Conservation (phyloP, 805 yeast genomes). For the Ogataea paraovalis region DNA sequence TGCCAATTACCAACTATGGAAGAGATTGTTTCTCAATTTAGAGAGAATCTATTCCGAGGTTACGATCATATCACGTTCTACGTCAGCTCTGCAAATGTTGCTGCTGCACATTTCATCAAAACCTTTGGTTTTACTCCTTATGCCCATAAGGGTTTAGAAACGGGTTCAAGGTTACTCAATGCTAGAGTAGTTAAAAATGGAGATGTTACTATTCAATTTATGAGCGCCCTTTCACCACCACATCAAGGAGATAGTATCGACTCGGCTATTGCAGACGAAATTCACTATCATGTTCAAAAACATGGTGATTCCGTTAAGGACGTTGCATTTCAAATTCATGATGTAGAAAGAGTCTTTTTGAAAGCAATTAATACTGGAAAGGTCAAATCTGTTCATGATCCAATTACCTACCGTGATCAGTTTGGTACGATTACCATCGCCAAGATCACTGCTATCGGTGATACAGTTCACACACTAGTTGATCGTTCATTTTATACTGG, state of each 20-base stretch:
- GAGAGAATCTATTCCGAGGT: slow-evolving; percentile 24
- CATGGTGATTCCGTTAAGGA: slow-evolving; percentile 87
- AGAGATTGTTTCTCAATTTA: background rate
- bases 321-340: slow-evolving; percentile 58
- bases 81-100: slow-evolving; percentile 66
- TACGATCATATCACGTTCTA: slow-evolving; percentile 69
- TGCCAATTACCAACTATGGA: background rate
- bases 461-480: slow-evolving; percentile 66
- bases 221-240: slow-evolving; percentile 35
- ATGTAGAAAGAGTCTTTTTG: slow-evolving; percentile 41
- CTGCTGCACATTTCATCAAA: slow-evolving; percentile 50
- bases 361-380: slow-evolving; percentile 53
- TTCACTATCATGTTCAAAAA: slow-evolving; percentile 41
- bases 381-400: slow-evolving; percentile 23
- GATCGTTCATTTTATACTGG: slow-evolving; percentile 33
- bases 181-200: slow-evolving; percentile 63
- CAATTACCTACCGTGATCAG: slow-evolving; percentile 34
- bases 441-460: slow-evolving; percentile 50
- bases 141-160: slow-evolving; percentile 67
- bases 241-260: slow-evolving; percentile 7
- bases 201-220: slow-evolving; percentile 44
- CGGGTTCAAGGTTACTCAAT: slow-evolving; percentile 51
- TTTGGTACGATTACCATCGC: slow-evolving; percentile 54
- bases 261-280: slow-evolving; percentile 24
- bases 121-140: slow-evolving; percentile 60